Base-by-base conservation (phyloP, 306 rosid species). In the Fragaria vesca region DNA sequence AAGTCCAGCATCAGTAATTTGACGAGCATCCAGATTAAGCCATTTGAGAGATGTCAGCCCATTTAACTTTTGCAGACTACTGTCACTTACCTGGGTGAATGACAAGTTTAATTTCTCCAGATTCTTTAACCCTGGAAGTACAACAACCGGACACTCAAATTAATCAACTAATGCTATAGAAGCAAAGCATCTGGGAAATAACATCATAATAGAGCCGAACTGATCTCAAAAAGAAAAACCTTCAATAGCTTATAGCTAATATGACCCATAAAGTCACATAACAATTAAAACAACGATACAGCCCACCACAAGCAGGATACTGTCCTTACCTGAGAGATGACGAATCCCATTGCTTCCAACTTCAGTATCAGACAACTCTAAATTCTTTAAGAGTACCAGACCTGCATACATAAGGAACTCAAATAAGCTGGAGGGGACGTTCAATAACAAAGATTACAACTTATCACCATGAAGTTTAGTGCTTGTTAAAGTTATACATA, bases 21-120 rank as follows among this genome's bases (percentile, higher is more conserved):
- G 94, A 79, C 80, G 87, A 81, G 88, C 85, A 83, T 92, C 97
- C 91, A 92, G 84, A 87, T 90, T 92, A 76, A 92, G 94, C n/a
- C 91, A 92, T 83, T 87, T 90, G n/a, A 92, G 88, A 78, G 94
- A 87, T 58, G 90, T 79, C 80, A 92, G 88, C 57, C 88, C 88
- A 48, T 93, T 69, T 81, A 92, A 73, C 78, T 76, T 92, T 80
- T 78, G 84, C 70, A 92, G 83, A 72, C 93, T 86, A 76, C 71
- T 34, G 78, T 90, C 91, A 73, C 81, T 78, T 71, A 92, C 82
- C 74, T 38, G 66, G 11, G 97, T 92, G 85, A 92, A 92, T 6
- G 97, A 92, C 73, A 92, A 80, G 84, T 92, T 87, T 83, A 92
- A 78, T 78, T 80, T 92, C 90, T 87, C 91, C 78, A 92, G 87